Conservation (phyloP, 176 grass and related monocot species). For the Aegilops tauschii region DNA sequence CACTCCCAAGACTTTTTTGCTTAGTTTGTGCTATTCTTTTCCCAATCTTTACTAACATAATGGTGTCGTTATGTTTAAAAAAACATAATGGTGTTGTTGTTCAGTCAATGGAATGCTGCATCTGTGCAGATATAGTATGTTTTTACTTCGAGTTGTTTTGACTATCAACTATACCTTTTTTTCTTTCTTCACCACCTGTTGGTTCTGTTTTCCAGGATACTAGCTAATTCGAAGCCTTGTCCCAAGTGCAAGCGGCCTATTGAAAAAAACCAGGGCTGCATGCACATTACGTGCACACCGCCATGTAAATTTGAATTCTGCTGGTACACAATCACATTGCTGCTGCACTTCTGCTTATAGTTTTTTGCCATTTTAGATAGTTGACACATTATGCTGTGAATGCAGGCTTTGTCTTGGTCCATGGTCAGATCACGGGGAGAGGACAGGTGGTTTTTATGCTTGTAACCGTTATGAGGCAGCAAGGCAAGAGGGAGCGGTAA, state of each 20-base stretch:
- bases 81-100: background rate
- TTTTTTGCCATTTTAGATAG: slow-evolving; percentile 14
- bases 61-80: background rate
- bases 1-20: background rate
- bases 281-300: slow-evolving; percentile 99
- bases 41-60: background rate
- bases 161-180: background rate
- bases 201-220: slow-evolving; percentile 63
- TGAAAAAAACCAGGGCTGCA: slow-evolving; percentile 99
- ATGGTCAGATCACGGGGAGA: slow-evolving; percentile 96
- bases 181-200: slow-evolving; percentile 10
- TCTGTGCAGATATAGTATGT: background rate
- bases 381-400: slow-evolving; percentile 12
- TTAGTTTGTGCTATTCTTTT: background rate
- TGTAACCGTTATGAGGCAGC: slow-evolving; percentile 98
- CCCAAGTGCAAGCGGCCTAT: slow-evolving; percentile 98
- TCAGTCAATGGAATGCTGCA: background rate
- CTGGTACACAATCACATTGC: slow-evolving; percentile 63
- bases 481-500: slow-evolving; percentile 99
- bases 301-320: slow-evolving; percentile 99
- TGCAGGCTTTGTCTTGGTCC: slow-evolving; percentile 95
- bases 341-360: slow-evolving; percentile 25
- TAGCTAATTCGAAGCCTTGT: slow-evolving; percentile 98
- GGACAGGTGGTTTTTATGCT: slow-evolving; percentile 99
- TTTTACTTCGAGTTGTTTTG: slow-evolving; percentile 20